Conservation (phyloP, 139 green algal species). For the Volvox reticuliferus region DNA sequence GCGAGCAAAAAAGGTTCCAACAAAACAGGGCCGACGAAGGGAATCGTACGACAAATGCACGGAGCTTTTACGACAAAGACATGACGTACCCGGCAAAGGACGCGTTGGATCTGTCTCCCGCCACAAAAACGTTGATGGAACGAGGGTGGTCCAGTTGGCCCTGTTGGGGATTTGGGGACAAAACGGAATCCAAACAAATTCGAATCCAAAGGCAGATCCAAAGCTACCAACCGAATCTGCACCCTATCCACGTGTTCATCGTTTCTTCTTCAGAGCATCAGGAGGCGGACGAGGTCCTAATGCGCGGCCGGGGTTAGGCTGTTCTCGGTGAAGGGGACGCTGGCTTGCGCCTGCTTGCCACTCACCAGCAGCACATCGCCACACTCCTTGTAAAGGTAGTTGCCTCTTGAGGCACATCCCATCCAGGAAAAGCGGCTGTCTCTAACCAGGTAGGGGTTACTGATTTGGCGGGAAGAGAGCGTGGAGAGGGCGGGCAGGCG, state of each 20-base stretch:
- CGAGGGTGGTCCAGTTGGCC: conserved; percentile 12
- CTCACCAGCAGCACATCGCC: neutral
- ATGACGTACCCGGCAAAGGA: conserved; percentile 23
- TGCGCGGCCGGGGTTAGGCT: too few relatives aligned
- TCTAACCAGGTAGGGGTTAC: conserved; percentile 30
- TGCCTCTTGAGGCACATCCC: neutral
- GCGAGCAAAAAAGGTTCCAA: too few relatives aligned
- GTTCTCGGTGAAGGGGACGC: too few relatives aligned
- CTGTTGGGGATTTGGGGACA: neutral
- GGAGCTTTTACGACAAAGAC: neutral
- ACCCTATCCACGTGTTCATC: too few relatives aligned
- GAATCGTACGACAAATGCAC: neutral
- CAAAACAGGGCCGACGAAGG: too few relatives aligned
- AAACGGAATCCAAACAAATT: too few relatives aligned
- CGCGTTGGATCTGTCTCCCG: conserved; percentile 7
- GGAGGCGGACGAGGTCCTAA: too few relatives aligned
- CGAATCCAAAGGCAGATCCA: too few relatives aligned
- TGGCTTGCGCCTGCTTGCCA: too few relatives aligned
- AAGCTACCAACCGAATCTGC: too few relatives aligned
- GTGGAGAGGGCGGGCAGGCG: neutral
- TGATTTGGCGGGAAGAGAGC: neutral
- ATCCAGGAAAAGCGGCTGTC: neutral
- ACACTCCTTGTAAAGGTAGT: conserved; percentile 28
- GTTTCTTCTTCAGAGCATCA: too few relatives aligned
- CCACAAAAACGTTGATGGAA: conserved; percentile 45